Conservation (phyloP, 2,329 filamentous ascomycete genomes). For the Ophiosphaerella narmari region DNA sequence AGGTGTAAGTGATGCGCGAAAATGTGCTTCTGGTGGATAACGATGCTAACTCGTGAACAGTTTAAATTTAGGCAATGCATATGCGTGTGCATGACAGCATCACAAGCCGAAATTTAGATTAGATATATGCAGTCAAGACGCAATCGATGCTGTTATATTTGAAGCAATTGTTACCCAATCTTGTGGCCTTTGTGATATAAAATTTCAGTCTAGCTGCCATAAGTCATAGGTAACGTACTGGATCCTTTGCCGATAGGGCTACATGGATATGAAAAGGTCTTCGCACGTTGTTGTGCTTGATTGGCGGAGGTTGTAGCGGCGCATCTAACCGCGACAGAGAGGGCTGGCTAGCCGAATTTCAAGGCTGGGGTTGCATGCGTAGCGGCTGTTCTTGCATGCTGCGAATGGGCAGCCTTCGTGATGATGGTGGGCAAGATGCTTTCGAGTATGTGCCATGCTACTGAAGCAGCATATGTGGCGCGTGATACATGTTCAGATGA, state of each 20-base stretch:
- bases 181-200: neutral
- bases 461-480: neutral
- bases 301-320: conserved; percentile 8
- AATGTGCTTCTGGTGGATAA: neutral
- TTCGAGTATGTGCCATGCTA: neutral
- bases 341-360: conserved; percentile 5
- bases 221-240: too few species aligned
- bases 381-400: neutral
- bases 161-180: neutral
- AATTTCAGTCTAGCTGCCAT: too few species aligned
- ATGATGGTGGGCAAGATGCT: neutral
- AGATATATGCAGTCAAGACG: neutral
- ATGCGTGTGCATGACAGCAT: neutral
- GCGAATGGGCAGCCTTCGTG: too few species aligned
- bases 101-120: neutral
- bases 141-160: neutral
- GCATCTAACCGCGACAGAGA: conserved; percentile 3
- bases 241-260: neutral
- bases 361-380: conserved; percentile 1
- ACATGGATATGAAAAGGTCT: neutral
- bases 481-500: neutral
- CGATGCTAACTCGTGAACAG: conserved; percentile 28
- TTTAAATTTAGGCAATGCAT: conserved; percentile 19
- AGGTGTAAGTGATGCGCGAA: conserved; percentile 48
- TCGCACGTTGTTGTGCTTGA: conserved; percentile 13